Base-by-base conservation (phyloP, 2,329 filamentous ascomycete species). In the Westerdykella aurantiaca region DNA sequence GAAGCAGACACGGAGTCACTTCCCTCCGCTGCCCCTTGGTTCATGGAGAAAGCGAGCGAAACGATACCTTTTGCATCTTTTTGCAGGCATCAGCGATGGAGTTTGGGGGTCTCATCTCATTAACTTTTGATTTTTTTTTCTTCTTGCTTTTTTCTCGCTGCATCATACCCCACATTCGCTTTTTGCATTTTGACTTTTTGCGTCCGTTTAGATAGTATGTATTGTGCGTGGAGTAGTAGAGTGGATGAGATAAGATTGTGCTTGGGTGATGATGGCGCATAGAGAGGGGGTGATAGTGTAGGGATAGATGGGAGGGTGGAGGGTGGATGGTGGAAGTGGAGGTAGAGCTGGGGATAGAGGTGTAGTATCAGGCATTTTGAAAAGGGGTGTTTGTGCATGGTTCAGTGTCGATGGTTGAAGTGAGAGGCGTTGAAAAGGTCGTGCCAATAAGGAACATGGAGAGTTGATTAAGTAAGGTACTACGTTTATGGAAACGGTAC, bases 51-150 rank as follows among this genome's bases (percentile, higher is more conserved):
- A 22, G 41, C 37, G 41, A 42, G 11, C 21, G 10, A 25, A 29
- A 12, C 25, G 25, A 29, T 12, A 29, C 34, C 22, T 46, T 37
- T n/a, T 31, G 17, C 39, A 31, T 46, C 14, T 18, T 13, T 13
- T 22, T 37, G 37, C 22, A 37, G 40, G 56, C 56, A 59, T 59
- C 49, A 57, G 56, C 56, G 56, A 50, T 35, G 55, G 56, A 56
- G 56, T 59, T 51, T 18, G 33, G 16, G 25, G 25, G 18, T 21
- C 18, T 21, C 18, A 6, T 33, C 4, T 31, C 14, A 39, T 39
- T 14, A 18, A n/a, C 41, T 37, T 44, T 34, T 44, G 43, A 22
- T 17, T 21, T 25, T 21, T 34, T 14, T 46, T 39, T 31, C 18
- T 35, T 34, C 31, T 38, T 18, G 25, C 43, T 39, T 16, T 22